These are phyloP conservation scores for Omphalotus guepiniiformis DNA, from an alignment of 768 basidiomycete genomes.

Conservation along the genomic window DNA sequence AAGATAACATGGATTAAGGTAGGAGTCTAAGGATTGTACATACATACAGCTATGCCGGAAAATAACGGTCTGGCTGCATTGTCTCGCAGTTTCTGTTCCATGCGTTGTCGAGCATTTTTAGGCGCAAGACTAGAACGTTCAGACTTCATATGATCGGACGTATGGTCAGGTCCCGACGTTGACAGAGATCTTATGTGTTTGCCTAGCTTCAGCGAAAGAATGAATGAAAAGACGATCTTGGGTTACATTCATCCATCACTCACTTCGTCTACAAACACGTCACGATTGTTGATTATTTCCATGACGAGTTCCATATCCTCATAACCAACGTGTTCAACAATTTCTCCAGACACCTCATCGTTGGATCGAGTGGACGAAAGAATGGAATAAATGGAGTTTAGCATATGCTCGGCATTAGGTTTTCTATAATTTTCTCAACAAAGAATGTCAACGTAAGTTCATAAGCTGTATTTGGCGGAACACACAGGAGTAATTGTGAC, in stretches of 20 bases:
- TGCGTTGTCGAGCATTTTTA: conserved; percentile 51
- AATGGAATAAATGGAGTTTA: conserved; percentile 29
- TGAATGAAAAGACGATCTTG: neutral
- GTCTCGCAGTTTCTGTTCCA: conserved; percentile 55
- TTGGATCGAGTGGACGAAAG: conserved; percentile 49
- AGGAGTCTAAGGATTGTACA: neutral
- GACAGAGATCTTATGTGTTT: neutral
- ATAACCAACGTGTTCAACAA: conserved; percentile 80
- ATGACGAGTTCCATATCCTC: conserved; percentile 78
- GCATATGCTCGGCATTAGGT: conserved; percentile 21
- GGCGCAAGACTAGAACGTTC: conserved; percentile 26
- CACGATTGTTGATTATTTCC: conserved; percentile 61
- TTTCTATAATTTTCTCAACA: conserved; percentile 20
- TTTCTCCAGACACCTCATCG: conserved; percentile 72
- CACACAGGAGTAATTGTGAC: conserved; percentile 22
- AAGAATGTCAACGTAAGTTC: neutral
- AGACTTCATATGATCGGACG: neutral
- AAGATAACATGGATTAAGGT: neutral
- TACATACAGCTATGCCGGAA: conserved; percentile 46
- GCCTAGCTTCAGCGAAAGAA: neutral
- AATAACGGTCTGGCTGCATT: conserved; percentile 69
- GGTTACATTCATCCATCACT: conserved; percentile 9
- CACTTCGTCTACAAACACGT: conserved; percentile 46
- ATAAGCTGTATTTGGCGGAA: conserved; percentile 6
- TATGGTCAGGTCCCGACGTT: conserved; percentile 4